Evolutionary conservation across 2,329 filamentous ascomycete species (phyloP).

Genomic region (Fusarium foetens): DNA sequence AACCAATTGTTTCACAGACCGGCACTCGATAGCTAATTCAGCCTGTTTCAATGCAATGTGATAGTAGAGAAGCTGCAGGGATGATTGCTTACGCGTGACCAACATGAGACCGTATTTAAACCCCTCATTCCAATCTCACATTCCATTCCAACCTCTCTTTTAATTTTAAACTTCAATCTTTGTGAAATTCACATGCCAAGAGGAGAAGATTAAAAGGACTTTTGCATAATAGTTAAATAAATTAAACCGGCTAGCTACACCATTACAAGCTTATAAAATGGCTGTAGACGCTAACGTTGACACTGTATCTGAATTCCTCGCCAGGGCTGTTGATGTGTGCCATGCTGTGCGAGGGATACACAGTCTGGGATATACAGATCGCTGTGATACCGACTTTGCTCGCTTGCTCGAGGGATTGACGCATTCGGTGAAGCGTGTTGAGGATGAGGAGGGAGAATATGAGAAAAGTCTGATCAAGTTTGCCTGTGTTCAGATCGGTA

Average conservation of each 20-base stretch:
- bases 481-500: slow-evolving; percentile 42
- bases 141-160: slow-evolving; percentile 2
- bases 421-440: slow-evolving; percentile 8
- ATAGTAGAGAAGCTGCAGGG: slow-evolving; percentile 7
- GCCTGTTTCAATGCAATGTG: slow-evolving; percentile 8
- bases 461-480: slow-evolving; percentile 15
- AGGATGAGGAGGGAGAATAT: background rate
- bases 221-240: slow-evolving; percentile 1
- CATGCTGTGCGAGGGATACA: slow-evolving; percentile 19
- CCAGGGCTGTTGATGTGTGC: slow-evolving; percentile 15
- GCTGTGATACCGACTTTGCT: slow-evolving; percentile 8
- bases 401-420: slow-evolving; percentile 6
- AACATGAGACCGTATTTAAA: slow-evolving; percentile 27
- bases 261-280: slow-evolving; percentile 50
- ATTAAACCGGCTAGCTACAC: slow-evolving; percentile 16
- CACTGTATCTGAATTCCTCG: slow-evolving; percentile 33
- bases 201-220: background rate
- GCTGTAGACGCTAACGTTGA: slow-evolving; percentile 15
- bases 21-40: slow-evolving; percentile 1
- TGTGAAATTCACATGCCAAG: background rate
- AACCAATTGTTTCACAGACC: background rate
- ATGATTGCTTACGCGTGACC: slow-evolving; percentile 15
- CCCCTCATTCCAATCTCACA: slow-evolving; percentile 29
- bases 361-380: background rate
- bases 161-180: background rate